These are phyloP conservation scores for Canariomyces notabilis DNA, from an alignment of 2,329 filamentous ascomycete species.

Conservation along the genomic window DNA sequence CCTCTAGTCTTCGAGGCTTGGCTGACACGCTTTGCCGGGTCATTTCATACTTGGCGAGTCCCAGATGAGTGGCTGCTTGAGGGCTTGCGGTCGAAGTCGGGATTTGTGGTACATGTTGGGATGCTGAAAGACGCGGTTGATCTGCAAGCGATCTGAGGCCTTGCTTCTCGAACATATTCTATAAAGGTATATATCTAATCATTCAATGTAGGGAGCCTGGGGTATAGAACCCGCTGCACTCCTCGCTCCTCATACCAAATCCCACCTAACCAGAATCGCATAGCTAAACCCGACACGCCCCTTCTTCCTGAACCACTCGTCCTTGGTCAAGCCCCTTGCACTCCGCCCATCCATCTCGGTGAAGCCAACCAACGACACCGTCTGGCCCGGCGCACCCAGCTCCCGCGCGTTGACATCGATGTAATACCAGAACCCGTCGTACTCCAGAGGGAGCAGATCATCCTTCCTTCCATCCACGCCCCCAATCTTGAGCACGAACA, in stretches of 20 bases:
- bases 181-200: not conserved
- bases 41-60: constrained; percentile 73
- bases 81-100: constrained; percentile 57
- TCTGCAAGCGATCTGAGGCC: constrained; percentile 1
- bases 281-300: constrained; percentile 43
- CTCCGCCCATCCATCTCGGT: constrained; percentile 40
- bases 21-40: constrained; percentile 60
- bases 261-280: constrained; percentile 44
- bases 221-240: too few species aligned
- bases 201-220: not conserved
- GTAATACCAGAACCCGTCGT: constrained; percentile 79
- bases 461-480: constrained; percentile 62
- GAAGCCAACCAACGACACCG: constrained; percentile 60
- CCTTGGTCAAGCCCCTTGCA: constrained; percentile 44
- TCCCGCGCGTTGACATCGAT: constrained; percentile 63
- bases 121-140: constrained; percentile 43
- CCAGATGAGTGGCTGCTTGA: constrained; percentile 57
- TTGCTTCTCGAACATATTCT: not conserved
- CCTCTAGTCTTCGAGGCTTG: constrained; percentile 81
- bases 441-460: constrained; percentile 66
- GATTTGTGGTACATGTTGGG: constrained; percentile 80
- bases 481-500: constrained; percentile 64
- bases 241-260: constrained; percentile 35
- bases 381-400: constrained; percentile 65
- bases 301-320: constrained; percentile 41